These are phyloP conservation scores for Colletotrichum truncatum DNA, from an alignment of 2,329 filamentous ascomycete genomes.

Conservation along the genomic window DNA sequence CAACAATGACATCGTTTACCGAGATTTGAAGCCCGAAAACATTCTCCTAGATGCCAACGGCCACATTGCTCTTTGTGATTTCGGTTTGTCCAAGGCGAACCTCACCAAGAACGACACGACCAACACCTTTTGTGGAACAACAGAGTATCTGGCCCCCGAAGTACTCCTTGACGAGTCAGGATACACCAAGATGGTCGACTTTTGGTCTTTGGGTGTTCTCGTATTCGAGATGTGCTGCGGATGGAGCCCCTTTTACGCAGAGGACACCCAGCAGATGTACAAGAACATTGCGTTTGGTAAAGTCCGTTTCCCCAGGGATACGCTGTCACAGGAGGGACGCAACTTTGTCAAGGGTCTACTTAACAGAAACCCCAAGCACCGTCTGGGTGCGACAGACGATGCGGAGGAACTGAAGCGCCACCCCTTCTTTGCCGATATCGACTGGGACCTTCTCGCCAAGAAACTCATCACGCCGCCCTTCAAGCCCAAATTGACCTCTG, in stretches of 20 bases:
- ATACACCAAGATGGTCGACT: conserved; percentile 99
- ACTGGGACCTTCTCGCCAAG: conserved; percentile 88
- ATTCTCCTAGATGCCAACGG: conserved; percentile 97
- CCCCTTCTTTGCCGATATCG: conserved; percentile 92
- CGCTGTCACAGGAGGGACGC: conserved; percentile 90
- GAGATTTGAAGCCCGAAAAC: conserved; percentile 97
- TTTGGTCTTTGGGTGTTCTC: conserved; percentile 96
- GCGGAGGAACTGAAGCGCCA: conserved; percentile 95
- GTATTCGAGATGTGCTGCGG: conserved; percentile 99
- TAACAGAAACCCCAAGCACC: conserved; percentile 96
- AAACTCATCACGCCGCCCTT: conserved; percentile 96
- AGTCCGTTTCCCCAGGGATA: conserved; percentile 94
- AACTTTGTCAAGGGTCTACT: conserved; percentile 98
- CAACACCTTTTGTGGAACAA: conserved; percentile 98
- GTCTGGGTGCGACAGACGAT: conserved; percentile 89
- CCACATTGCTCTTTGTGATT: conserved; percentile 97
- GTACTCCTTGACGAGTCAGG: conserved; percentile 95
- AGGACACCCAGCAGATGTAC: conserved; percentile 99
- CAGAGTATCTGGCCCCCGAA: conserved; percentile 95
- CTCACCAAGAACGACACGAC: conserved; percentile 97
- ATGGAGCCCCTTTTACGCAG: conserved; percentile 98
- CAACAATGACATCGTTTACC: conserved; percentile 96
- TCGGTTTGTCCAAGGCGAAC: conserved; percentile 97
- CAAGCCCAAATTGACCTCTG: conserved; percentile 95
- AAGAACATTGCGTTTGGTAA: conserved; percentile 99